These are phyloP conservation scores for Malus orientalis DNA, from an alignment of 306 rosid species.

Conservation along the genomic window DNA sequence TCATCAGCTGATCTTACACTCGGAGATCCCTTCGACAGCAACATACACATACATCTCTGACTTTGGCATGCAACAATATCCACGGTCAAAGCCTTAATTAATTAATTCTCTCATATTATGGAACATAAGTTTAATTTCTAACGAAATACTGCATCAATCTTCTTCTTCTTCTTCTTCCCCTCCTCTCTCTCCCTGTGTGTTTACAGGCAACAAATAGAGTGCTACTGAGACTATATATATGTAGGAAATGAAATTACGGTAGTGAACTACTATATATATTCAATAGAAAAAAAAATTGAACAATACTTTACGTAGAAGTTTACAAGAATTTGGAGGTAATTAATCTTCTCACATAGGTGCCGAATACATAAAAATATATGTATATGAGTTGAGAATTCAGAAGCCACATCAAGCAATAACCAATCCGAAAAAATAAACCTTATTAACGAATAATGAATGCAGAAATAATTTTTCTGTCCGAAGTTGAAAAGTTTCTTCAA, in stretches of 20 bases:
- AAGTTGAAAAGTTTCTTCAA: not conserved
- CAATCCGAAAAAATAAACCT: not conserved
- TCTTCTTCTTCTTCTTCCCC: no score
- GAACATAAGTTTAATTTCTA: not conserved
- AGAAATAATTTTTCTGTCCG: not conserved
- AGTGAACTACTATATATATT: not conserved
- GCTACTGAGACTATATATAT: no score
- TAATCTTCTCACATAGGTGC: not conserved
- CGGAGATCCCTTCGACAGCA: constrained; percentile 12
- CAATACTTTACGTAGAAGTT: not conserved
- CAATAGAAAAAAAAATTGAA: not conserved
- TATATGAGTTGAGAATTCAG: not conserved
- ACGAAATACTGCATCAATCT: not conserved
- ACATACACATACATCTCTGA: constrained; percentile 12
- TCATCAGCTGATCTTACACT: constrained; percentile 21
- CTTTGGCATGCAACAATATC: constrained; percentile 6
- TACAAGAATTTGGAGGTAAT: constrained; percentile 4
- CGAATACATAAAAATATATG: not conserved
- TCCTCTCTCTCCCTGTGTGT: no score
- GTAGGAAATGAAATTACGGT: not conserved
- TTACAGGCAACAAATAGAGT: no score
- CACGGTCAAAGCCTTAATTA: constrained; percentile 7
- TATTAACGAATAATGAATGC: constrained; percentile 1
- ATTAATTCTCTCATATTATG: not conserved
- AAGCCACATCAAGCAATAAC: not conserved